phyloP scores from a whole-genome alignment of 2,329 filamentous ascomycete species.

The Epichloe sylvatica region DNA sequence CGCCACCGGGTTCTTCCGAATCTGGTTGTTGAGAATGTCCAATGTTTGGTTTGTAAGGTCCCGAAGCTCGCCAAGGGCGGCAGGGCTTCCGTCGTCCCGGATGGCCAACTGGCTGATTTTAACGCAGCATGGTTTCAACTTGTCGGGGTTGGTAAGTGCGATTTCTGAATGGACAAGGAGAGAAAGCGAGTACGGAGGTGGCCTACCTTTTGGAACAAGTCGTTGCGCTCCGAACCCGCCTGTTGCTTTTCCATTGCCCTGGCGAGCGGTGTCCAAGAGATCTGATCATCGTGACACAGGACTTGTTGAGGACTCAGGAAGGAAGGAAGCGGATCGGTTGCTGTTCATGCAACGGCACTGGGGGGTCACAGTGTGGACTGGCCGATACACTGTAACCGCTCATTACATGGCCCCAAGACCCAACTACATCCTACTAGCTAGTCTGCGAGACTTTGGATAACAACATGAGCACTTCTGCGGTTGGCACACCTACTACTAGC shows the following conservation, averaged over 20 bases:
- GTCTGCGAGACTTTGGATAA: no score
- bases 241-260: slow-evolving; percentile 8
- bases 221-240: slow-evolving; percentile 15
- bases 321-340: not conserved
- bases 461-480: no score
- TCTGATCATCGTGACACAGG: no score
- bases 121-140: slow-evolving; percentile 52
- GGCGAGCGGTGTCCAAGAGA: not conserved
- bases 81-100: slow-evolving; percentile 28
- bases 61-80: slow-evolving; percentile 28
- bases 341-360: not conserved
- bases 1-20: slow-evolving; percentile 28
- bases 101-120: slow-evolving; percentile 44
- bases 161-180: not conserved
- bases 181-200: not conserved
- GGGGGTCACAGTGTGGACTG: not conserved
- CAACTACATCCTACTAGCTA: no score
- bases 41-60: slow-evolving; percentile 32
- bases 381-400: not conserved
- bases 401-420: no score
- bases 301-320: no score
- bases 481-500: no score
- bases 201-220: slow-evolving; percentile 26
- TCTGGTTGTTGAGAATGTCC: slow-evolving; percentile 30
- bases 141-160: slow-evolving; percentile 1